These are phyloP conservation scores for Biscogniauxia marginata DNA, from an alignment of 2,329 filamentous ascomycete genomes.

Conservation along the genomic window DNA sequence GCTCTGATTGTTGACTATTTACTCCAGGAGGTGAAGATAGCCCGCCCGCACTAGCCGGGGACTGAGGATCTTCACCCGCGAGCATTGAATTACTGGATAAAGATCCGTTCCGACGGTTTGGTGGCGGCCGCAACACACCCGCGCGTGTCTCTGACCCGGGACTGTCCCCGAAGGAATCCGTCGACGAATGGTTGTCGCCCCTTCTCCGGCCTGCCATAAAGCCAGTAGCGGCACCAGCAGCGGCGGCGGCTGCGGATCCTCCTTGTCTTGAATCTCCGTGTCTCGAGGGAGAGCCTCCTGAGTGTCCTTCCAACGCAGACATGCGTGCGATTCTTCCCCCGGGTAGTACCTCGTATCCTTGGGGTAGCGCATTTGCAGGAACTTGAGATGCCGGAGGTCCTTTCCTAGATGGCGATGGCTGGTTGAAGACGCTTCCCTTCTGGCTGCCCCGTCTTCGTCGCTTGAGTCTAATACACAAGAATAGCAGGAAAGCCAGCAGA, in stretches of 20 bases:
- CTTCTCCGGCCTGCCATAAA: conserved; percentile 47
- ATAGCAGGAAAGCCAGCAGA: conserved; percentile 66
- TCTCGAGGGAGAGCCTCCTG: conserved; percentile 58
- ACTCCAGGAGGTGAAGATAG: conserved; percentile 84
- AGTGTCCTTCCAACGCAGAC: conserved; percentile 83
- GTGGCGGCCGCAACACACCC: conserved; percentile 58
- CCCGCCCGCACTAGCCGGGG: conserved; percentile 68
- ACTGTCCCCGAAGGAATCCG: conserved; percentile 70
- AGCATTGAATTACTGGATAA: conserved; percentile 82
- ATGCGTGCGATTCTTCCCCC: conserved; percentile 92
- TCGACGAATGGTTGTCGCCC: conserved; percentile 62
- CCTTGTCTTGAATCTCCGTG: conserved; percentile 50
- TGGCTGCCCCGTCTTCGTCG: conserved; percentile 59
- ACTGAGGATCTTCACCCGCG: conserved; percentile 67
- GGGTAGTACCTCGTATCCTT: conserved; percentile 72
- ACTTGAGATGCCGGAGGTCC: conserved; percentile 43
- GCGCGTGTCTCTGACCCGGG: conserved; percentile 64
- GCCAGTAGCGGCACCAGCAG: conserved; percentile 46
- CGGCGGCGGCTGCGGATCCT: conserved; percentile 44
- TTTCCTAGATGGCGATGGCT: conserved; percentile 71
- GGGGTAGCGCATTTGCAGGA: conserved; percentile 31
- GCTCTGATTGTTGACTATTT: conserved; percentile 89
- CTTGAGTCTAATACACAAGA: conserved; percentile 60
- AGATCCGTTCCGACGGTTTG: conserved; percentile 75
- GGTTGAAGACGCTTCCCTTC: conserved; percentile 79